Evolutionary conservation across 345 rosid species (phyloP).

Genomic region (Kernera saxatilis): DNA sequence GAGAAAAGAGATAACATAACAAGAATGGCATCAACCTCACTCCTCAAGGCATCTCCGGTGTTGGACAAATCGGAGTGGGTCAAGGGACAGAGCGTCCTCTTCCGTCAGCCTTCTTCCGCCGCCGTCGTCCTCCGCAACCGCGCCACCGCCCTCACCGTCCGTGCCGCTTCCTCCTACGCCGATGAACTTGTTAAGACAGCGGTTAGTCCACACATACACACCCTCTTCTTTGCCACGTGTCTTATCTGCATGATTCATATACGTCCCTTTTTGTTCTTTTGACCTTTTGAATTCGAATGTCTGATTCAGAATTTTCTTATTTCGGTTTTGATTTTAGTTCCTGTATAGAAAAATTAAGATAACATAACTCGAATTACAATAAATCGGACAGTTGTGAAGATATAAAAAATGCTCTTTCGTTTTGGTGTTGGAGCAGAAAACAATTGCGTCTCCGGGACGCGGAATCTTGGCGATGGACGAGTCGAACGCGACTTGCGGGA

Average conservation of each 20-base stretch:
- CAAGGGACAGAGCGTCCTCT: slow-evolving; percentile 56
- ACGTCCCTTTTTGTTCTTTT: not conserved
- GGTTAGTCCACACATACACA: slow-evolving; percentile 37
- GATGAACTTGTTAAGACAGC: slow-evolving; percentile 98
- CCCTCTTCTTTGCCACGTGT: not conserved
- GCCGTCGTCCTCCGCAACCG: slow-evolving; percentile 46
- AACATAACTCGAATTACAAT: not conserved
- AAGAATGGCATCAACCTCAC: slow-evolving; percentile 83
- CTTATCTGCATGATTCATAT: slow-evolving; percentile 12
- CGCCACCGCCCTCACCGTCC: slow-evolving; percentile 48
- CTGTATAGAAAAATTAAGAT: not conserved
- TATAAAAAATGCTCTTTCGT: not conserved
- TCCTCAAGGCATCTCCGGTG: slow-evolving; percentile 76
- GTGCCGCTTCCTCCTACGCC: slow-evolving; percentile 76
- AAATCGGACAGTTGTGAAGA: not conserved
- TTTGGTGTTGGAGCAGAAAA: slow-evolving; percentile 53
- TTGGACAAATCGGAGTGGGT: slow-evolving; percentile 81
- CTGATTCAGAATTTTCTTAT: not conserved
- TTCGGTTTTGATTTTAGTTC: not conserved
- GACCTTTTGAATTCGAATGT: not conserved
- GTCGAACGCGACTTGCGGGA: slow-evolving; percentile 96
- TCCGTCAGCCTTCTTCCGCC: slow-evolving; percentile 59
- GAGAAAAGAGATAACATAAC: not conserved
- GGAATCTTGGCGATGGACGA: slow-evolving; percentile 99
- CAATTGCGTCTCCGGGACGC: slow-evolving; percentile 90